These are phyloP conservation scores for Cupressus sempervirens DNA, from an alignment of 75 land plant genomes.

Conservation along the genomic window DNA sequence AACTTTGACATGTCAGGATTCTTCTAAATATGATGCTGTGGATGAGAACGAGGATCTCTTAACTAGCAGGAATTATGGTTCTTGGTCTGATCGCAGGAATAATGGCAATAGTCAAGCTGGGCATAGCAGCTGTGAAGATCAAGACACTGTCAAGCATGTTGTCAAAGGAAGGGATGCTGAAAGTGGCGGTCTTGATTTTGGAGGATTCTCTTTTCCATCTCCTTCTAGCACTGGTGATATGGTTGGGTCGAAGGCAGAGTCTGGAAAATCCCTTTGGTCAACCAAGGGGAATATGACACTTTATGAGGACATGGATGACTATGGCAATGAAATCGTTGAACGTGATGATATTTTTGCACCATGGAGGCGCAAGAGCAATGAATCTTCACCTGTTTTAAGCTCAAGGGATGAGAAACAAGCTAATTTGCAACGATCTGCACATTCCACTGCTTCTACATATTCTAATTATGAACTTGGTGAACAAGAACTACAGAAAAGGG, in stretches of 20 bases:
- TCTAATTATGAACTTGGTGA: slow-evolving; percentile 53
- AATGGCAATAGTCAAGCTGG: slow-evolving; percentile 8
- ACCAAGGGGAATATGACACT: slow-evolving; percentile 35
- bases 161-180: slow-evolving; percentile 14
- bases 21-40: slow-evolving; percentile 22
- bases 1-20: slow-evolving; percentile 19
- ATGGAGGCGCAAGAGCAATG: slow-evolving; percentile 82
- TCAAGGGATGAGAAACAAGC: slow-evolving; percentile 53
- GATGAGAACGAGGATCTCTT: slow-evolving; percentile 34
- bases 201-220: slow-evolving; percentile 89
- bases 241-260: slow-evolving; percentile 41
- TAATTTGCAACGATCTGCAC: slow-evolving; percentile 35
- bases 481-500: slow-evolving; percentile 29
- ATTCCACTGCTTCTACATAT: slow-evolving; percentile 51
- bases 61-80: slow-evolving; percentile 27
- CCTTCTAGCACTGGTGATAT: slow-evolving; percentile 51
- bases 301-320: slow-evolving; percentile 43
- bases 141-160: slow-evolving; percentile 8
- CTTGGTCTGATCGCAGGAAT: slow-evolving; percentile 25
- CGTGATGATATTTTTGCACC: slow-evolving; percentile 68
- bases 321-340: slow-evolving; percentile 36
- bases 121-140: background rate
- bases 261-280: slow-evolving; percentile 76
- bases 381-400: slow-evolving; percentile 68
- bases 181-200: slow-evolving; percentile 38